phyloP scores from a whole-genome alignment of 2,329 filamentous ascomycete species.

The Cadophora sp. region DNA sequence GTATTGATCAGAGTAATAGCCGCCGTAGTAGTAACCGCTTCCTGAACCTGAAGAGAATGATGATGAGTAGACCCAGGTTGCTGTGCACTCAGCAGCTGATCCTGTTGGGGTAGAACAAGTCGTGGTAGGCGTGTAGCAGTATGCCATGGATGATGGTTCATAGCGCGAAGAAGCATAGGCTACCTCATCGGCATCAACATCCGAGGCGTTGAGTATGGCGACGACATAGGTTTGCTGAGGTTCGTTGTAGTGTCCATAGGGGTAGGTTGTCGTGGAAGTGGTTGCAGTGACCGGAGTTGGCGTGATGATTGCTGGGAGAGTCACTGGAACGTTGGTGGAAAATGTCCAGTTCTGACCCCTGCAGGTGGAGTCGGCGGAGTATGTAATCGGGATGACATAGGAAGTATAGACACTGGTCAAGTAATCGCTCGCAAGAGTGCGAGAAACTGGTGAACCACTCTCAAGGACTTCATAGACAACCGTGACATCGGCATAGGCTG shows the following conservation, averaged over 20 bases:
- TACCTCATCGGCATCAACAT: constrained; percentile 25
- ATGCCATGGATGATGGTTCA: constrained; percentile 24
- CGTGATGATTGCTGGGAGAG: constrained; percentile 24
- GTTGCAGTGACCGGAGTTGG: constrained; percentile 16
- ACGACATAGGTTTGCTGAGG: constrained; percentile 22
- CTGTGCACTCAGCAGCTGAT: constrained; percentile 25
- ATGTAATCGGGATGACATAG: constrained; percentile 32
- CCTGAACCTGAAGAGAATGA: not conserved
- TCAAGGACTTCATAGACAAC: constrained; percentile 26
- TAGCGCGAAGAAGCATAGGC: constrained; percentile 24
- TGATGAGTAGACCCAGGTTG: constrained; percentile 17
- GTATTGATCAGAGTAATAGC: constrained; percentile 16
- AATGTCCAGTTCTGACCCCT: constrained; percentile 31
- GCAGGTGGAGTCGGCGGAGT: constrained; percentile 29
- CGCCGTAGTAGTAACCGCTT: not conserved
- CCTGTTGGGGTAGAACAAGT: constrained; percentile 21
- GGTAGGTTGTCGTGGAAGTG: constrained; percentile 23
- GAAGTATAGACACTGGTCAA: not conserved
- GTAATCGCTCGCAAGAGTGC: not conserved
- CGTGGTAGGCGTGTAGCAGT: constrained; percentile 32
- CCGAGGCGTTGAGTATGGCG: constrained; percentile 28
- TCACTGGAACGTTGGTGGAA: constrained; percentile 31
- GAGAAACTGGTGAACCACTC: not conserved
- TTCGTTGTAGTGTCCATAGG: constrained; percentile 19
- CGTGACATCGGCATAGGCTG: constrained; percentile 27